A percentile compares a stretch with the other conserved stretches of the same genome.
Evolutionary conservation across 179 eudicot species (phyloP).

Genomic region (Beta lomatogona): DNA sequence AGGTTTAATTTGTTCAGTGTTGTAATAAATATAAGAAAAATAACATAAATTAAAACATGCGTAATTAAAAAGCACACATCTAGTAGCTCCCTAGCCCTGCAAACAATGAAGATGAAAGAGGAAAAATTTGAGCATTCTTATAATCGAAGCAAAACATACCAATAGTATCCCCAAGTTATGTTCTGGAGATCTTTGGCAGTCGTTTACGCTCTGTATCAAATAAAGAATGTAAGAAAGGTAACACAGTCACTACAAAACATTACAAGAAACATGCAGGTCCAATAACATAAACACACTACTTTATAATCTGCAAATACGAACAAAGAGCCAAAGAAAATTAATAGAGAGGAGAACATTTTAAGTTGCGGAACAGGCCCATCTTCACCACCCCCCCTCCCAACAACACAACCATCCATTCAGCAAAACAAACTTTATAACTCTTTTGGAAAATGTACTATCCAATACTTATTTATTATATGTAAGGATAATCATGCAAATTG

Average conservation of each 20-base stretch:
- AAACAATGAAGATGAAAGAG: not conserved
- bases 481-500: too few species aligned
- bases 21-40: not conserved
- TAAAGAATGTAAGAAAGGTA: constrained; percentile 7
- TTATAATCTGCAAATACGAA: not conserved
- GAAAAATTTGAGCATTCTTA: not conserved
- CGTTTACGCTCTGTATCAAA: constrained; percentile 55
- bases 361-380: not conserved
- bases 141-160: constrained; percentile 49
- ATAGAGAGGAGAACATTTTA: not conserved
- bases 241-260: not conserved
- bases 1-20: not conserved
- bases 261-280: not conserved
- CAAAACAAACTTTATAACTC: too few species aligned
- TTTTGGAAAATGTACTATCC: too few species aligned
- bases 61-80: not conserved
- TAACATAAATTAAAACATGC: not conserved
- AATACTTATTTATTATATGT: too few species aligned
- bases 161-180: constrained; percentile 82
- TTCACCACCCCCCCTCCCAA: not conserved
- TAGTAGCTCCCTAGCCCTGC: not conserved
- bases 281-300: constrained; percentile 2
- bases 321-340: not conserved
- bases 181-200: constrained; percentile 58
- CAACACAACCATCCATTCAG: too few species aligned